Evolutionary conservation across 1,284 basidiomycete species (phyloP), one percentile per base, ranked within the genome.

Genomic region (Cryptococcus depauperatus): DNA sequence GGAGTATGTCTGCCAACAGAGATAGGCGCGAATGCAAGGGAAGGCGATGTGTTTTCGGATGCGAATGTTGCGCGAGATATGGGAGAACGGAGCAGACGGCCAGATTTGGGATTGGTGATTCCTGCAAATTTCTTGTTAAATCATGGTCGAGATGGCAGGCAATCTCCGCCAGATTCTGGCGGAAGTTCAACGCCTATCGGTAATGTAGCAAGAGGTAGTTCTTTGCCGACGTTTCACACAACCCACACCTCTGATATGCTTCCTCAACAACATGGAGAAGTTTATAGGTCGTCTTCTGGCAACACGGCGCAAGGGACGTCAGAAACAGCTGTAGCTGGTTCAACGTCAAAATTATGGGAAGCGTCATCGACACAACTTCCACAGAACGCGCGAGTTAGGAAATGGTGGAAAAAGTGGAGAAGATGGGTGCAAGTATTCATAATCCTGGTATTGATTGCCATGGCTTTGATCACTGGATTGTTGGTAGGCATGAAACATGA

Each of bases 401-500:
- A 48, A 27, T 55, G 54, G 47, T 66, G 61, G 59, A 51, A 45
- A 37, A 57, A 48, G 37, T 61, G 57, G 34, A 48, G 51, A 35
- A 50, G 54, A 51, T 65, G 62, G 64, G 48, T 61, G 11, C 50
- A 57, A 16, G 48, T 41, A 1, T 35, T 56, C 1, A 2, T 55
- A 3, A 37, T 60, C 7, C 7, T 59, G 16, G 23, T 57, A 8
- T 43, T 57, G 4, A 39, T 60, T 16, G 59, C 43, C 5, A 41
- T 68, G 3, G 65, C 56, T 3, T 43, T 69, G 13, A 54, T 58
- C 25, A 46, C 62, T 3, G 67, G 67, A 0, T 39, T 68, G 8
- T 41, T 58, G 9, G 52, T 62, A 2, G 66, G 65, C 1, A 45
- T 62, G 43, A 51, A 35, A 8, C 45, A 50, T 2, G 56, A 13